phyloP scores from a whole-genome alignment of 257 asterid species.

The Eustoma russellianum region DNA sequence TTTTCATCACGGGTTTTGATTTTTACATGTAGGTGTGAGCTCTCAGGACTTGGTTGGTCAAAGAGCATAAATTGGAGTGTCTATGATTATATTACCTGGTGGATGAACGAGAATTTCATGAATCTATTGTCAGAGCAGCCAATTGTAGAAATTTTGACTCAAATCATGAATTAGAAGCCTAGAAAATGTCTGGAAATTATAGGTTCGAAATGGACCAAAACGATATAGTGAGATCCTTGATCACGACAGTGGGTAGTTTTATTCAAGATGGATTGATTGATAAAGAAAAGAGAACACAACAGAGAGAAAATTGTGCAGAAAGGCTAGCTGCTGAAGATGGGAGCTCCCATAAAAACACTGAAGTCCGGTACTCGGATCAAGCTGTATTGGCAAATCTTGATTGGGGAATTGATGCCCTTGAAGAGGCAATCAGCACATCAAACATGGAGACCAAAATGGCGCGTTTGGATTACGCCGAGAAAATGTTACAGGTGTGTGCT shows the following conservation, averaged over 20 bases:
- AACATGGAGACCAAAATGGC: conserved; percentile 68
- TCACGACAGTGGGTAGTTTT: conserved; percentile 39
- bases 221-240: conserved; percentile 43
- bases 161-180: not conserved
- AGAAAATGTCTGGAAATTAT: conserved; percentile 34
- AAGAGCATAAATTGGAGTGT: no score
- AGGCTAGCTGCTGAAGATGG: conserved; percentile 67
- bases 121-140: not conserved
- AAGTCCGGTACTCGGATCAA: conserved; percentile 69
- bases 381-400: conserved; percentile 76
- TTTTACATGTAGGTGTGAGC: no score
- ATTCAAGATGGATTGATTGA: conserved; percentile 49
- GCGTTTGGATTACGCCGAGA: conserved; percentile 57
- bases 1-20: no score
- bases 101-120: not conserved
- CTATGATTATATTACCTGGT: no score
- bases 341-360: conserved; percentile 25
- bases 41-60: no score
- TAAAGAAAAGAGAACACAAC: conserved; percentile 41
- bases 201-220: conserved; percentile 58
- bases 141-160: conserved; percentile 1
- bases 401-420: conserved; percentile 88
- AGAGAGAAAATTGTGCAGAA: conserved; percentile 73
- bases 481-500: conserved; percentile 78
- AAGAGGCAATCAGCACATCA: conserved; percentile 65